These are phyloP conservation scores for Saccharomycodes ludwigii DNA, from an alignment of 805 yeast species.

Conservation along the genomic window DNA sequence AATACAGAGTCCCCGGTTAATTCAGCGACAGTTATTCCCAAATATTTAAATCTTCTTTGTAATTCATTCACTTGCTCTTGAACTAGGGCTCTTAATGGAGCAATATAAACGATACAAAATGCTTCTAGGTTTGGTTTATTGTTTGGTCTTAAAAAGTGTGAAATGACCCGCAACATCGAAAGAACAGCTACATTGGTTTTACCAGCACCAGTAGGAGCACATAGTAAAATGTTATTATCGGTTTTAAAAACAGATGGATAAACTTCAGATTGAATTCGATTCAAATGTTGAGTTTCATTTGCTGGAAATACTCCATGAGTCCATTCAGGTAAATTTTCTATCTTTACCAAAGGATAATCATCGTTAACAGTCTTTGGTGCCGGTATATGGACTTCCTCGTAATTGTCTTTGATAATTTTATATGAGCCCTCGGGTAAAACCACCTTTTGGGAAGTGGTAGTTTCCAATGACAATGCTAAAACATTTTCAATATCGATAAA, in stretches of 20 bases:
- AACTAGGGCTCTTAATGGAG: constrained; percentile 89
- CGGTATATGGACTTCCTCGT: constrained; percentile 90
- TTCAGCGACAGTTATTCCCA: constrained; percentile 68
- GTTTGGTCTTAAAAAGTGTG: constrained; percentile 33
- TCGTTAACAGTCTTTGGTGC: constrained; percentile 49
- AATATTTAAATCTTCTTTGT: constrained; percentile 48
- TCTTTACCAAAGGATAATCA: constrained; percentile 35
- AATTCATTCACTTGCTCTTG: constrained; percentile 91
- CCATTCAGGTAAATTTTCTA: constrained; percentile 68
- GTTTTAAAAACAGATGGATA: constrained; percentile 63
- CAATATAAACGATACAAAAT: constrained; percentile 69
- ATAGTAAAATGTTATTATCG: constrained; percentile 64
- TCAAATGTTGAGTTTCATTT: constrained; percentile 52
- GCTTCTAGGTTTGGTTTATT: constrained; percentile 41
- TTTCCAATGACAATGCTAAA: no score
- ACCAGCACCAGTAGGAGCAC: constrained; percentile 99
- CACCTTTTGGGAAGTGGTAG: constrained; percentile 51
- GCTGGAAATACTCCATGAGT: constrained; percentile 63
- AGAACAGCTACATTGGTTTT: constrained; percentile 94
- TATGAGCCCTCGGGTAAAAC: constrained; percentile 75
- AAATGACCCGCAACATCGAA: constrained; percentile 51
- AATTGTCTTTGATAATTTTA: constrained; percentile 55
- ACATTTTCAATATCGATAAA: constrained; percentile 68
- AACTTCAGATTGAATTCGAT: constrained; percentile 74
- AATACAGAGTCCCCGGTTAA: constrained; percentile 82